Conservation (phyloP, 1,284 basidiomycete species). For the Pulveroboletus sp. region DNA sequence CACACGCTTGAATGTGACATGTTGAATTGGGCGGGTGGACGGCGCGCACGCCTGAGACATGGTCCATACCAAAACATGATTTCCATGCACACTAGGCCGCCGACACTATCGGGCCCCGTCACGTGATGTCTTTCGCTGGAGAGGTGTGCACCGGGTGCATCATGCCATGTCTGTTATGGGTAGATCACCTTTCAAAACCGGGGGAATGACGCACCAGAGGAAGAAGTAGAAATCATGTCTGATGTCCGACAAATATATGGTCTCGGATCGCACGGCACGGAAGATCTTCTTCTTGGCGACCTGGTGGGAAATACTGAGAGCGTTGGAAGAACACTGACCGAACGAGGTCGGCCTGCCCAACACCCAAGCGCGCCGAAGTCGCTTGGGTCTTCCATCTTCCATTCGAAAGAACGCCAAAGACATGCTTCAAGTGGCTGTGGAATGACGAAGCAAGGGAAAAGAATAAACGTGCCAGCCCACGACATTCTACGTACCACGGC, state of each 20-base stretch:
- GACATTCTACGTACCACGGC: not conserved
- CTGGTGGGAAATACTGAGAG: not conserved
- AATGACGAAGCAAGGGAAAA: not conserved
- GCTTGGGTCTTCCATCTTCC: not conserved
- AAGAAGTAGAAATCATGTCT: not conserved
- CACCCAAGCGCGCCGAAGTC: too few relatives aligned
- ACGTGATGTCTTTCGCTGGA: not conserved
- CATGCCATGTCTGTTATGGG: too few relatives aligned
- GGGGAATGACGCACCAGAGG: not conserved
- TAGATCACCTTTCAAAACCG: not conserved
- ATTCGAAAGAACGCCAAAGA: not conserved
- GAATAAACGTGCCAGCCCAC: not conserved
- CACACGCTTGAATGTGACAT: not conserved
- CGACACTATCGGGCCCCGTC: not conserved
- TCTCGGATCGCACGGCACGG: not conserved
- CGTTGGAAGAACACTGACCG: not conserved
- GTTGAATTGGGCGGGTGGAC: constrained; percentile 1
- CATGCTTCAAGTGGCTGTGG: not conserved
- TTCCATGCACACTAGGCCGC: not conserved
- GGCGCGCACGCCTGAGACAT: not conserved
- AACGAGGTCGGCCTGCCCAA: too few relatives aligned
- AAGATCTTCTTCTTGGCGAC: too few relatives aligned
- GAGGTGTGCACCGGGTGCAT: too few relatives aligned
- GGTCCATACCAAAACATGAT: constrained; percentile 1
- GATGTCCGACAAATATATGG: not conserved